Evolutionary conservation across 192 early-diverging fungal species (phyloP), one percentile per base, ranked within the genome.

Genomic region (Mortierella alpina): DNA sequence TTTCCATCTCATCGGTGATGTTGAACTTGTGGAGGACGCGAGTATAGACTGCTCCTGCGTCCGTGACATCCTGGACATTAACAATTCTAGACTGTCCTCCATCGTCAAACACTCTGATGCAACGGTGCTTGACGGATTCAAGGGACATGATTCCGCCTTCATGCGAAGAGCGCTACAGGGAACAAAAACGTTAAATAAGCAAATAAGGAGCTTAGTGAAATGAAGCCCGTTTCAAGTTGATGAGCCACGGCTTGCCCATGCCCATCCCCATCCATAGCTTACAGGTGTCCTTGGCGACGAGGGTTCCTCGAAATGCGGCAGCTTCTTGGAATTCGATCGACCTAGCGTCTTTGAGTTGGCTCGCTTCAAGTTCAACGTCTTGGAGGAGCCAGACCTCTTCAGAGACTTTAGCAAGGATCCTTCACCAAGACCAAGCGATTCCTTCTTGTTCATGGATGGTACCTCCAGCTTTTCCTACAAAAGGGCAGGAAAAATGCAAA

Each of bases 1-100:
- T 90, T 67, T 91, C 91, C 59, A 83, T 84, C n/a, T 85, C 85
- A n/a, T 91, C 90, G 40, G 86, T 88, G 50, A 98, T 90, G 47
- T 93, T 91, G 83, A 98, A 98, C 60, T 96, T 95, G 68, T 88
- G 87, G 51, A 95, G 81, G 6, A 98, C 90, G 47, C 85, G 87
- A 51, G 87, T 83, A 69, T 95, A 85, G 18, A 98, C 92, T 23
- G 86, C 82, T 31, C 73, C 70, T 1, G 93, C 93, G 41, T 94
- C 93, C 55, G 82, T 90, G 10, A 91, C 83, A 68, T 90, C 88
- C 42, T 90, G 87, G 22, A 97, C 91, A 53, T 94, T 86, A 42
- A 98, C 94, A 31, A 93, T 91, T 52, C 94, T 91, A 8, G 87
- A 87, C 69, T 96, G 91, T 47, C 92, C 90, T 53, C 93, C 91